Evolutionary conservation across 2,329 filamentous ascomycete genomes (phyloP), one percentile per base, ranked within the genome.

Genomic region (Biscogniauxia mediterranea): DNA sequence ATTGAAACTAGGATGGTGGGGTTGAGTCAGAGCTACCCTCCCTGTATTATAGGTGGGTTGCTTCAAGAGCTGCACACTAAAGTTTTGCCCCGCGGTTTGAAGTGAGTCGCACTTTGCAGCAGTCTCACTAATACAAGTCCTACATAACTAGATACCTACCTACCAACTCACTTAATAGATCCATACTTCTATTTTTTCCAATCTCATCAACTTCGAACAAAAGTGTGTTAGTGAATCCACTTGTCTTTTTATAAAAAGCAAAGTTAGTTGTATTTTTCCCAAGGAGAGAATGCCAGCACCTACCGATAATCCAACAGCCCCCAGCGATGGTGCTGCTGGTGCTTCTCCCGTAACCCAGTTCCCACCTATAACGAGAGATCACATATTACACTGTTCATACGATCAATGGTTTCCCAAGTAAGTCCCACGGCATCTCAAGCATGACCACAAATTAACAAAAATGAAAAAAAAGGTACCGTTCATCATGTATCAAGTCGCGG

Each of bases 311-410:
- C 62, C 65, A 50, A 46, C 71, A n/a, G 62, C 61, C 19, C 32
- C 67, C 56, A 25, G 57, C 23, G 58, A 66, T 50, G 61, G 68
- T 55, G 61, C 59, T 57, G 26, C 59, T 23, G 57, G 66, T 46
- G 61, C 69, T 55, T 61, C 61, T 46, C 62, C 67, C 54, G 57
- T 61, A 55, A 61, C 59, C 55, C 69, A 66, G 20, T 98, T 99
- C 72, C 91, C 93, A 20, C 92, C 92, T 0, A 85, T 97, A 60
- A 92, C 88, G 32, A 90, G 89, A 73, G 86, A 89, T 54, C 94
- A 99, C 72, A 96, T 99, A 63, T 80, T 97, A 58, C 90, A 97
- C 77, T 99, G 94, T 78, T 96, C 95, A 51, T 97, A 96, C 76
- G 91, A 97, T 74, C 86, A 84, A 62, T 99, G 95, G 95, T 92